These are phyloP conservation scores for Helicostylum pulchrum DNA, from an alignment of 192 early-diverging fungal genomes.

Conservation along the genomic window DNA sequence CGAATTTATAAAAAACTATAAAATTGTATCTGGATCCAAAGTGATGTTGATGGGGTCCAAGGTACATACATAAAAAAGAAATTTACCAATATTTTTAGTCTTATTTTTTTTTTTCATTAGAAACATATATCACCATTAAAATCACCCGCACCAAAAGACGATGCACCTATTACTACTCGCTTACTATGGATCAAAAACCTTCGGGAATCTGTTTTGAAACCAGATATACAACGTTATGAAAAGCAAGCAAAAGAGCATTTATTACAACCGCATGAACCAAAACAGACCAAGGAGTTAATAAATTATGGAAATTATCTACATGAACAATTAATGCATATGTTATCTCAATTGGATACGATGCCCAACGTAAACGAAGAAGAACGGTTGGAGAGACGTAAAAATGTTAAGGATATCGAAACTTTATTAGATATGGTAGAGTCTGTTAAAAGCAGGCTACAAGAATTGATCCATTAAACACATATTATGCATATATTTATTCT, in stretches of 20 bases:
- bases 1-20: constrained; percentile 11
- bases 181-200: constrained; percentile 11
- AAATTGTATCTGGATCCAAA: constrained; percentile 11
- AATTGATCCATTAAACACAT: too few relatives aligned
- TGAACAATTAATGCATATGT: constrained; percentile 14
- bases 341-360: constrained; percentile 17
- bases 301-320: constrained; percentile 5
- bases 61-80: not conserved
- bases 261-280: not conserved
- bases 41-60: constrained; percentile 8
- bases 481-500: too few relatives aligned
- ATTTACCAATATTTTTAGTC: too few relatives aligned
- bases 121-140: not conserved
- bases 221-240: constrained; percentile 3
- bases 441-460: not conserved
- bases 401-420: not conserved
- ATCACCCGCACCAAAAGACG: constrained; percentile 4
- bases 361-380: not conserved
- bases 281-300: not conserved
- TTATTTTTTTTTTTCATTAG: not conserved
- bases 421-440: constrained; percentile 1
- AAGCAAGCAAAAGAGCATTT: not conserved
- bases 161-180: constrained; percentile 4
- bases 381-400: not conserved
- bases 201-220: not conserved